Base-by-base conservation (phyloP, 305 asterid species). In the Fraxinus paxiana region DNA sequence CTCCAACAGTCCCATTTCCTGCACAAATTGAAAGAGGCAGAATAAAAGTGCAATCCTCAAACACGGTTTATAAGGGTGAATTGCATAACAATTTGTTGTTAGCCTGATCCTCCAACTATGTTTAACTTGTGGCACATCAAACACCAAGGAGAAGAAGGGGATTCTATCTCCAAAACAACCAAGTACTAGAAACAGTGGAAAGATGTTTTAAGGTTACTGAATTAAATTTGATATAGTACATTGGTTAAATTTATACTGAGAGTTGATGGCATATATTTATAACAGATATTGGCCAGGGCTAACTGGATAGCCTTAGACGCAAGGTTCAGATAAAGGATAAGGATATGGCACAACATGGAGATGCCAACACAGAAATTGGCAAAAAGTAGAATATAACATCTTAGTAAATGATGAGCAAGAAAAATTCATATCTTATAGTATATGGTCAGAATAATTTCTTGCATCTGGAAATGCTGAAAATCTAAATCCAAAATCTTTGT, bases 1-100 rank as follows among this genome's bases (percentile, higher is more conserved):
- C 91, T 96, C 99, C 88, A 96, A 83, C 77, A 96, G 78, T 67
- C 98, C 98, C 99, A 96, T 94, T 84, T 92, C 98, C 99, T 95
- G 92, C 86, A 86, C 15, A 12, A 75, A 61, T 69, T 43, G 59
- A 83, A 78, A 76, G 1, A n/a, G 22, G 15, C 80, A 83, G 61
- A 35, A 63, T 24, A 54, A 17, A 51, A 76, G 1, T 22, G 54
- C 22, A 59, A 77, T 59, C 74, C 71, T 80, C 77, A 61, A 24
- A 13, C 75, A 69, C 80, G 61, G 43, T 73, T 80, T 46, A 6
- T 6, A 26, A 6, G 10, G 67, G n/a, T 43, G 59, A 82, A 73
- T 20, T 46, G 65, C 56, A 75, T 15, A 76, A 54, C 13, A 80
- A 38, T 7, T 4, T 69, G 69, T 28, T 35, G 41, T 73, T 72